A percentile compares a stretch with the other conserved stretches of the same genome.
These are phyloP conservation scores for Penicillium sp. DNA, from an alignment of 2,329 filamentous ascomycete genomes.

Conservation along the genomic window DNA sequence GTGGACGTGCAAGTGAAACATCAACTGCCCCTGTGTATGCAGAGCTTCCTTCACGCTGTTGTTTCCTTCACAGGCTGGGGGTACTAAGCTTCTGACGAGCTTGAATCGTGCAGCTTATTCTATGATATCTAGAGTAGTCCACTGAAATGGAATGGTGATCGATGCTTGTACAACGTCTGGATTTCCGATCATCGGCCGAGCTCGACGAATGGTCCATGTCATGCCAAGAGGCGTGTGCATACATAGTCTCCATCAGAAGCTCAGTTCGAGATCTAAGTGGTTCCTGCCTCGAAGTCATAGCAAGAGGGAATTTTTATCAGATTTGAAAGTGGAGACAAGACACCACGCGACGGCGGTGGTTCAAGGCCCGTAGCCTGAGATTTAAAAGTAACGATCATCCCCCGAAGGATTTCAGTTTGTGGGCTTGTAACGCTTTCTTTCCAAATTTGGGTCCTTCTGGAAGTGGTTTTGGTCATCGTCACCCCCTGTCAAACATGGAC, in stretches of 20 bases:
- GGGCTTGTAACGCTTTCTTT: background rate
- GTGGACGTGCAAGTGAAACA: background rate
- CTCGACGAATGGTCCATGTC: background rate
- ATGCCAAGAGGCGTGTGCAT: background rate
- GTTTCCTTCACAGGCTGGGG: background rate
- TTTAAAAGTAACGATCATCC: background rate
- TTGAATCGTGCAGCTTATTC: background rate
- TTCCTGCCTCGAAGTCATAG: background rate
- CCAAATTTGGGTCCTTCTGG: background rate
- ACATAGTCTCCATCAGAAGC: background rate
- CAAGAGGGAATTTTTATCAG: conserved; percentile 8
- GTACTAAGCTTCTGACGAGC: background rate
- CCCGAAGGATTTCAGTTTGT: background rate
- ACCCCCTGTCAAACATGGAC: background rate
- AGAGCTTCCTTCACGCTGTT: too few species aligned
- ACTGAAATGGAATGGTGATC: background rate
- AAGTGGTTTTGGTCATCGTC: background rate
- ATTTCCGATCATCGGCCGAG: conserved; percentile 1
- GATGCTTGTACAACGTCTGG: background rate
- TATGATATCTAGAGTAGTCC: too few species aligned
- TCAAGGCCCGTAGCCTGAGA: background rate
- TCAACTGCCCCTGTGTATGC: background rate
- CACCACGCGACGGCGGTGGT: background rate
- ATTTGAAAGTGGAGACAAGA: conserved; percentile 8
- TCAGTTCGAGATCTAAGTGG: background rate